These are phyloP conservation scores for Begonia peltatifolia DNA, from an alignment of 306 rosid species.

Conservation along the genomic window DNA sequence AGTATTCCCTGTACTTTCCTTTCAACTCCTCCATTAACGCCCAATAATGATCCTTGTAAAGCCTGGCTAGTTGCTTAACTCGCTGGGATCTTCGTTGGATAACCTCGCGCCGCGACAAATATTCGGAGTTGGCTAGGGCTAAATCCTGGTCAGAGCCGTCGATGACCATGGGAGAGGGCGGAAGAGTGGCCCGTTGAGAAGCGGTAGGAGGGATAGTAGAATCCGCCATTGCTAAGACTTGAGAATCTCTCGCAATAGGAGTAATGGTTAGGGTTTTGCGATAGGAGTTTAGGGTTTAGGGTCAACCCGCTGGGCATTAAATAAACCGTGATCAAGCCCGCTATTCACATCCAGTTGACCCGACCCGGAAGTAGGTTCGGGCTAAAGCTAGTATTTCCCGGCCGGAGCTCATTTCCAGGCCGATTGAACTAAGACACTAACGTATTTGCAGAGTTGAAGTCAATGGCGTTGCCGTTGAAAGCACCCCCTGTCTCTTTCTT, in stretches of 20 bases:
- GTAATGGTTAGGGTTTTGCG: too few species aligned
- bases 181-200: slow-evolving; percentile 6
- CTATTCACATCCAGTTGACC: too few species aligned
- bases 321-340: too few species aligned
- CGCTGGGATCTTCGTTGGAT: slow-evolving; percentile 18
- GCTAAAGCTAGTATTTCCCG: too few species aligned
- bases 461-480: slow-evolving; percentile 6
- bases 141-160: slow-evolving; percentile 7
- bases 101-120: slow-evolving; percentile 9
- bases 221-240: too few species aligned
- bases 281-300: too few species aligned
- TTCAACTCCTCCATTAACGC: slow-evolving; percentile 46
- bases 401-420: too few species aligned
- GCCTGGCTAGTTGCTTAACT: slow-evolving; percentile 16
- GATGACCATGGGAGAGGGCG: slow-evolving; percentile 8
- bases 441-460: too few species aligned
- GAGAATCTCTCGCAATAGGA: too few species aligned
- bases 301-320: too few species aligned
- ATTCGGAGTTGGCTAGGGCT: slow-evolving; percentile 3
- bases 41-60: slow-evolving; percentile 36
- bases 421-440: too few species aligned
- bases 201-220: not conserved
- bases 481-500: slow-evolving; percentile 4
- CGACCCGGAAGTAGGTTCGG: too few species aligned
- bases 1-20: slow-evolving; percentile 35